phyloP scores from a whole-genome alignment of 257 asterid genomes.

The Gardenia jasminoides region DNA sequence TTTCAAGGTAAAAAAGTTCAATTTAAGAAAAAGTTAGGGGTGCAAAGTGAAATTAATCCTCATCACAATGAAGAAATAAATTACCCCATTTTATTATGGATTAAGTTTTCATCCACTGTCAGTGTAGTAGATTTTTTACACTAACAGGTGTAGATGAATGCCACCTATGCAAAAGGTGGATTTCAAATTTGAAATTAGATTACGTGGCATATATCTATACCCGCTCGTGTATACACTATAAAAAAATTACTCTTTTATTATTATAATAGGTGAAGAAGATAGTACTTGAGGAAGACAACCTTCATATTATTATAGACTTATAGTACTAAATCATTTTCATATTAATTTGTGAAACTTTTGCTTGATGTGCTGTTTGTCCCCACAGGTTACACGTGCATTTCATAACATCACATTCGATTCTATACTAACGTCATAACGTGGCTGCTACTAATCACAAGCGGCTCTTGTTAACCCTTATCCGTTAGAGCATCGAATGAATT shows the following conservation, averaged over 20 bases:
- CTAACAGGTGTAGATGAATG: too few species aligned
- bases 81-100: not conserved
- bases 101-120: too few species aligned
- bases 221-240: too few species aligned
- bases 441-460: constrained; percentile 7
- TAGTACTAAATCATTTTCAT: not conserved
- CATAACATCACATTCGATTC: constrained; percentile 36
- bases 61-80: not conserved
- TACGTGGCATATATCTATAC: too few species aligned
- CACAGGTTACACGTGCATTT: constrained; percentile 44
- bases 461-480: constrained; percentile 42
- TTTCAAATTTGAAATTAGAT: too few species aligned
- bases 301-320: not conserved
- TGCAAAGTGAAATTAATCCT: too few species aligned
- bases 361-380: constrained; percentile 9
- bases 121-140: too few species aligned
- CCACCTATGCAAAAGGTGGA: too few species aligned
- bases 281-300: not conserved
- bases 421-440: constrained; percentile 34
- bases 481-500: constrained; percentile 26
- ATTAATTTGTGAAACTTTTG: not conserved
- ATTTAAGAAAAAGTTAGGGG: too few species aligned
- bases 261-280: constrained; percentile 21
- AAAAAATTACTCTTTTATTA: too few species aligned
- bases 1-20: too few species aligned